Conservation (phyloP, 352 stramenopile species). For the Saprolegnia parasitica region DNA sequence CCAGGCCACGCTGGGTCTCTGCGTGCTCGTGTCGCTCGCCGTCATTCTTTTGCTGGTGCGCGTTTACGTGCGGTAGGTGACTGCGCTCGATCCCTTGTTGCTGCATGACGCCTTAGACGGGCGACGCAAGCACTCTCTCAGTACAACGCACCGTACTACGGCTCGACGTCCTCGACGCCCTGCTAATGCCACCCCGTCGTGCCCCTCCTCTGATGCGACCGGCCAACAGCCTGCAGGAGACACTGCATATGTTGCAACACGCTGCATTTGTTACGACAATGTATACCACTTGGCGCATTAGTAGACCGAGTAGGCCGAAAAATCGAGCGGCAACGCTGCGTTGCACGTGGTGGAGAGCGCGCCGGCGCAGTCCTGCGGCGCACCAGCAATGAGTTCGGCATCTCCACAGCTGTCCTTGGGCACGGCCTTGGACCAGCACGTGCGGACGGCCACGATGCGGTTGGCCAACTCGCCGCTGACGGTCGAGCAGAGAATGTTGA, state of each 20-base stretch:
- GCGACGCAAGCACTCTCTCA: too few relatives aligned
- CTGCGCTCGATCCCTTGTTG: too few relatives aligned
- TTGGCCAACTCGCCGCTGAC: slow-evolving; percentile 41
- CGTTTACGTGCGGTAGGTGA: not conserved
- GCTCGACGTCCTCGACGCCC: too few relatives aligned
- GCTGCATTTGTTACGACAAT: too few relatives aligned
- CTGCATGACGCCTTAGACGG: too few relatives aligned
- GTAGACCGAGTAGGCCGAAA: slow-evolving; percentile 24
- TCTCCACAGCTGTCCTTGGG: slow-evolving; percentile 10
- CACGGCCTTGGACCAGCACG: slow-evolving; percentile 52
- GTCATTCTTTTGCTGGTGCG: not conserved
- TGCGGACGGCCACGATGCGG: slow-evolving; percentile 62
- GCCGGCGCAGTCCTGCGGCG: slow-evolving; percentile 30
- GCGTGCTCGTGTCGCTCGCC: not conserved
- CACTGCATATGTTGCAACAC: too few relatives aligned
- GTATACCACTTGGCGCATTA: too few relatives aligned
- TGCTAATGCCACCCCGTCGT: too few relatives aligned
- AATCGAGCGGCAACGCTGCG: slow-evolving; percentile 29
- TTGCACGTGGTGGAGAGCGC: slow-evolving; percentile 29
- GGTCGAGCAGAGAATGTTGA: slow-evolving; percentile 64
- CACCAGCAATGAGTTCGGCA: slow-evolving; percentile 11
- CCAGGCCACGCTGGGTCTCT: not conserved
- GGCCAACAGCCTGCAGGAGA: too few relatives aligned
- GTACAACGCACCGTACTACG: too few relatives aligned
- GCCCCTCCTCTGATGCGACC: too few relatives aligned